Evolutionary conservation across 2,329 filamentous ascomycete species (phyloP).

Genomic region (Polychaeton citri): DNA sequence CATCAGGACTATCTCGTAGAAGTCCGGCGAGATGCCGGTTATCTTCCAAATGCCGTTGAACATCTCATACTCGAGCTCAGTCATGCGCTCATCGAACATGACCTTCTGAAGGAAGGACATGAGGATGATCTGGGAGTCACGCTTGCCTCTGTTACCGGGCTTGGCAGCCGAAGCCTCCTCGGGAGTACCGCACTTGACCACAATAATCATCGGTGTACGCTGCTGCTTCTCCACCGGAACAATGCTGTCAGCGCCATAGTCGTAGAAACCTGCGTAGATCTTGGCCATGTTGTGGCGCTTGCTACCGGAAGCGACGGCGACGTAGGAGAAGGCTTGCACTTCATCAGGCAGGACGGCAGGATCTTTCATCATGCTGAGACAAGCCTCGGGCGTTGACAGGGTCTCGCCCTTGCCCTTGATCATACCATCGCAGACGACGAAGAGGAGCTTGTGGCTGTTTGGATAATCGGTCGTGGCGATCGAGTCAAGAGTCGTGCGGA

Average conservation of each 20-base stretch:
- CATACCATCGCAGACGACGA: constrained; percentile 92
- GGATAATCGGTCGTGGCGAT: constrained; percentile 97
- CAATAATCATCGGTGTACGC: constrained; percentile 90
- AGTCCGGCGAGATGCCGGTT: constrained; percentile 94
- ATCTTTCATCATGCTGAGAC: constrained; percentile 89
- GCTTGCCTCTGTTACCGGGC: constrained; percentile 94
- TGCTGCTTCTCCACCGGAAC: constrained; percentile 83
- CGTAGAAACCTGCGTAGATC: constrained; percentile 94
- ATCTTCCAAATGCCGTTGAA: constrained; percentile 99
- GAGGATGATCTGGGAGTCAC: constrained; percentile 95
- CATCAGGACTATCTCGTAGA: constrained; percentile 97
- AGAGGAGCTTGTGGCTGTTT: constrained; percentile 95
- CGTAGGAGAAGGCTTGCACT: constrained; percentile 85
- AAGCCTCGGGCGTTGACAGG: constrained; percentile 78
- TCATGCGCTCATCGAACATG: constrained; percentile 99
- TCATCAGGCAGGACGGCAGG: constrained; percentile 66
- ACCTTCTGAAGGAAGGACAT: constrained; percentile 99
- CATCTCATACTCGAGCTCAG: constrained; percentile 97
- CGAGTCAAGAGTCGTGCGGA: constrained; percentile 88
- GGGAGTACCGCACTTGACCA: constrained; percentile 91
- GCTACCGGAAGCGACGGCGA: constrained; percentile 85
- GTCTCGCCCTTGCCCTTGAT: constrained; percentile 91
- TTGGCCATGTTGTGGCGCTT: constrained; percentile 99
- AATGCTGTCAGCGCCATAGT: constrained; percentile 70
- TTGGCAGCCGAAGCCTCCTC: constrained; percentile 71